Base-by-base conservation (phyloP, 2,329 filamentous ascomycete genomes). In the Diaporthe sp. region DNA sequence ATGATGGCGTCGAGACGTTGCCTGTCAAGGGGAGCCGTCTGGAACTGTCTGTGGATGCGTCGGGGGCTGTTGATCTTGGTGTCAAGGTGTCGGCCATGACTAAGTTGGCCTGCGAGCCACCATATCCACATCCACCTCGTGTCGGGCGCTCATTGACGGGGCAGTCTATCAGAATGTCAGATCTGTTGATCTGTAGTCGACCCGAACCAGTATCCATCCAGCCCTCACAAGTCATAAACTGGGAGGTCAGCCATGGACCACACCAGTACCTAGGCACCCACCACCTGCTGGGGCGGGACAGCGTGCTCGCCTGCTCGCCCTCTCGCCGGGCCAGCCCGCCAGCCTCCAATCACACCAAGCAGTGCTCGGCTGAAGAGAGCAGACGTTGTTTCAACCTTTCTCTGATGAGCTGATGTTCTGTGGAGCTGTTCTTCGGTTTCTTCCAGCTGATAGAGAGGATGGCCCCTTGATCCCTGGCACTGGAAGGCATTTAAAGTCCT, bases 321-420 rank as follows among this genome's bases (percentile, higher is more conserved):
- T 17, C 25, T 44, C 31, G 37, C 42, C 49, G 46, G 13, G 59
- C 34, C 53, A 46, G 31, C 42, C 6, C 9, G 37, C 22, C 51
- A 57, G 37, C 67, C 31, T 61, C 42, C 39, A 37, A n/a, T 42
- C 37, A 34, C 31, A 37, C 42, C 55, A 22, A 28, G 53, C 25
- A 22, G 25, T 2, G 39, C 44, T 55, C 13, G 37, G 46, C 31
- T 55, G 37, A 62, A 65, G 49, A 65, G 58, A 53, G 70, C 39
- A 73, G 58, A 44, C n/a, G 46, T 39, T 31, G 58, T 65, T 55
- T 73, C 58, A 55, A 44, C 58, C 44, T 42, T 31, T 34, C 39
- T 61, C 58, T 62, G 34, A 73, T 73, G 70, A 73, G 70, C 70
- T 65, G 70, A 73, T 53, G 58, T 55, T 65, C 71, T 73, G 71